Base-by-base conservation (phyloP, 106 monocot species). In the Acorus calamus region DNA sequence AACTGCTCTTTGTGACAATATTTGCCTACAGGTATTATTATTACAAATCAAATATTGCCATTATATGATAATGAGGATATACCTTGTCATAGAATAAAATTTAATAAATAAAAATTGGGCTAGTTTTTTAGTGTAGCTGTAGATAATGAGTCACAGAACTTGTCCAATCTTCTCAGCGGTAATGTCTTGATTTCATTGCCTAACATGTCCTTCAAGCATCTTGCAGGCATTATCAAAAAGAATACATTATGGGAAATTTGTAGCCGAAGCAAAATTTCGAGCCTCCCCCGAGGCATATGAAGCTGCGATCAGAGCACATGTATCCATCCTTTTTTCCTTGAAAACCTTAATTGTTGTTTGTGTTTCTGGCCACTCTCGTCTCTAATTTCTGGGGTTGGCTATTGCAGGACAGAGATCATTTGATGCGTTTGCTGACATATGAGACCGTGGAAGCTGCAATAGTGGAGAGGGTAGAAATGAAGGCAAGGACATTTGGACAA, bases 211-310 rank as follows among this genome's bases (percentile, higher is more conserved):
- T 28, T 28, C 28, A 28, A 28, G 28, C 28, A 28, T 28, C 28
- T 28, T 28, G 28, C 28, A 92, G 87, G 82, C 82, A 58, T 71
- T 92, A 11, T 94, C 90, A n/a, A 90, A 94, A 70, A 82, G 94
- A 74, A 96, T 90, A 53, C 94, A 96, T 70, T 91, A 96, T 63
- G 94, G 90, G 3, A 96, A 90, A 69, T 96, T 85, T 70, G 90
- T 96, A 3, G 90, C 94, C 9, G 94, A 96, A 74, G 94, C 84
- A 2, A 96, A 96, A 57, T 96, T 90, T 58, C 84, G 13, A 12
- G 94, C 76, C n/a, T 60, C 80, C 41, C 90, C 90, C 53, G 82
- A 68, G 50, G 59, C 66, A 49, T 96, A 85, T 49, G 69, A 77
- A 70, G 53, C 80, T 66, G 90, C 94, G 49, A 96, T 96, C 46